A percentile compares a stretch with the other conserved stretches of the same genome.
These are phyloP conservation scores for Protomyces gravidus DNA, from an alignment of 1,139 yeast species.

Conservation along the genomic window DNA sequence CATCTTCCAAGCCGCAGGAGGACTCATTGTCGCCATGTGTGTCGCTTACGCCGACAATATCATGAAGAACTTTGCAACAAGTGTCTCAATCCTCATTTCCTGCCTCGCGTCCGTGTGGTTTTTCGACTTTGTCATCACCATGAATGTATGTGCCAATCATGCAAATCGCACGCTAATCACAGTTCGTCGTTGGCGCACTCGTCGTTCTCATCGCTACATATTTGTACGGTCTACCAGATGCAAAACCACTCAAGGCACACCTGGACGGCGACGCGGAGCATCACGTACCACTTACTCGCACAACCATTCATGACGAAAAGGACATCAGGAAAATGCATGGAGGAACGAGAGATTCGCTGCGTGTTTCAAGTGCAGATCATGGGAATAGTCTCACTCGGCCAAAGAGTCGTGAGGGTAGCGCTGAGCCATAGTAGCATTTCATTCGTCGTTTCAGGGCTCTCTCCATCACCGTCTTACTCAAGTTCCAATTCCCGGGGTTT, in stretches of 20 bases:
- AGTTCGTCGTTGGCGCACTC: conserved; percentile 42
- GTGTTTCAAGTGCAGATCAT: not conserved
- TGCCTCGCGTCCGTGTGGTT: conserved; percentile 43
- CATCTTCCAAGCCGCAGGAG: conserved; percentile 45
- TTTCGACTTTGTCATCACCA: conserved; percentile 41
- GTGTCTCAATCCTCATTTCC: conserved; percentile 44
- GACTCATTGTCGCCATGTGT: conserved; percentile 45
- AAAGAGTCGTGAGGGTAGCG: not conserved
- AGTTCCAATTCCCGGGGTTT: too few species aligned
- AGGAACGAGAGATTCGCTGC: not conserved
- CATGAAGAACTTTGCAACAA: conserved; percentile 46
- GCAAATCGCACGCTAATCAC: too few species aligned
- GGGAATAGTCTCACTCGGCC: not conserved
- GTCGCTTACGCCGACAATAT: conserved; percentile 47
- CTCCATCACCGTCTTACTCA: too few species aligned
- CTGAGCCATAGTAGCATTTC: not conserved
- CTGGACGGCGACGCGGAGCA: not conserved
- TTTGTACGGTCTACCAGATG: conserved; percentile 37
- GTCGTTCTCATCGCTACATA: conserved; percentile 44
- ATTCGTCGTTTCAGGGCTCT: too few species aligned
- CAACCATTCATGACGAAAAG: not conserved
- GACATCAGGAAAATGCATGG: not conserved
- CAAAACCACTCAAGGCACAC: not conserved
- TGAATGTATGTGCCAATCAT: conserved; percentile 32
- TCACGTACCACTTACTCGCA: not conserved